Evolutionary conservation across 2,329 filamentous ascomycete species (phyloP).

Genomic region (Catunica adiposa): DNA sequence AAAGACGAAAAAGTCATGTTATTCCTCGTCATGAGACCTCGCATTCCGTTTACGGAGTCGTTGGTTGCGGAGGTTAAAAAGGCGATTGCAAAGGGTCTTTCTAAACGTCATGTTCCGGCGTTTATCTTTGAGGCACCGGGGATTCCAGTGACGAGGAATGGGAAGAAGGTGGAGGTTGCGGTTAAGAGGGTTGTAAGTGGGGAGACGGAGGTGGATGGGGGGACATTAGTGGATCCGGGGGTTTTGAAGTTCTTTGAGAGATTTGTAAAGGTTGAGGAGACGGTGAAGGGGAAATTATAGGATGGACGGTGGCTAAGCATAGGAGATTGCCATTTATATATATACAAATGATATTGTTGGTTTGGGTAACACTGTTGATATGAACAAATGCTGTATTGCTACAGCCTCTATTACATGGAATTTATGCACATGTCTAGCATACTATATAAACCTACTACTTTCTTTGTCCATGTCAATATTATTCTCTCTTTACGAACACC

Average conservation of each 20-base stretch:
- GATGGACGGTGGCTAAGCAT: background rate
- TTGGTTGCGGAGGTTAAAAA: slow-evolving; percentile 44
- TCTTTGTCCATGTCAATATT: too few relatives aligned
- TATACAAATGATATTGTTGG: background rate
- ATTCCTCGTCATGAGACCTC: slow-evolving; percentile 40
- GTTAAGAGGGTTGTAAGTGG: slow-evolving; percentile 75
- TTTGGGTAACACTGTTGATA: too few relatives aligned
- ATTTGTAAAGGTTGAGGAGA: background rate
- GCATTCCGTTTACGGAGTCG: slow-evolving; percentile 33
- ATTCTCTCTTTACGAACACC: too few relatives aligned
- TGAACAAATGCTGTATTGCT: too few relatives aligned
- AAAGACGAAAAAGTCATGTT: slow-evolving; percentile 38
- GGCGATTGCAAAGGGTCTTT: slow-evolving; percentile 49
- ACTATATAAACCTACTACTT: too few relatives aligned
- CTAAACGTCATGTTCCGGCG: slow-evolving; percentile 58
- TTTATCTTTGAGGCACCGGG: slow-evolving; percentile 67
- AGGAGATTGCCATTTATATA: too few relatives aligned
- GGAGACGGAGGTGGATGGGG: slow-evolving; percentile 54
- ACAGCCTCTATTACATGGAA: too few relatives aligned
- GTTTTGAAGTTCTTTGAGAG: slow-evolving; percentile 24
- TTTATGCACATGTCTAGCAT: too few relatives aligned
- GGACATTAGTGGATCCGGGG: slow-evolving; percentile 60
- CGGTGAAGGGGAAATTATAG: background rate
- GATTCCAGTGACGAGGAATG: slow-evolving; percentile 67
- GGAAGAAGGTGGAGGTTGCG: slow-evolving; percentile 72